Evolutionary conservation across 148 eudicot species (phyloP).

Genomic region (Polygonum aviculare): DNA sequence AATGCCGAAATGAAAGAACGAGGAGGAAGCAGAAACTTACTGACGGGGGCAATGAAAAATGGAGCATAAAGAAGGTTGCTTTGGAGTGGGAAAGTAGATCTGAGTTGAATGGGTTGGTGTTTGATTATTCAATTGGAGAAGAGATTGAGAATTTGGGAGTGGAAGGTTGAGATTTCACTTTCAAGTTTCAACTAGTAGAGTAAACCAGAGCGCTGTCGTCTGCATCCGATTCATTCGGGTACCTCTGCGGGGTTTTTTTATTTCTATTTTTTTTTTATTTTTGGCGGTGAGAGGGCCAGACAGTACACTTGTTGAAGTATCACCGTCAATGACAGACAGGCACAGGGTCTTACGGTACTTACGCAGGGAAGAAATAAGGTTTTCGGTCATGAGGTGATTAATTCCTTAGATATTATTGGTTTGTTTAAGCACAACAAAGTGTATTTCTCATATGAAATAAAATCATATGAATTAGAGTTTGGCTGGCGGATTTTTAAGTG

Average conservation of each 20-base stretch:
- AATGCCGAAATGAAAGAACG: background rate
- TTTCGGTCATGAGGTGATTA: too few species aligned
- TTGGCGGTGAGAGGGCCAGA: background rate
- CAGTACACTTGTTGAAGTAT: too few species aligned
- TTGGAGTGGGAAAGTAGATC: slow-evolving; percentile 1
- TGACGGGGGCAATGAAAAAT: background rate
- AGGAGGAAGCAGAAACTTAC: background rate
- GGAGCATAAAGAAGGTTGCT: background rate
- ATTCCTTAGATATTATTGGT: too few species aligned
- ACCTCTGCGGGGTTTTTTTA: background rate
- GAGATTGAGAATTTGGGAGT: background rate
- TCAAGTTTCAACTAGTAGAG: background rate
- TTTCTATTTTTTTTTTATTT: background rate
- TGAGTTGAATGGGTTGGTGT: background rate
- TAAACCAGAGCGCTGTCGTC: background rate
- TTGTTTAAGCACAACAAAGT: too few species aligned
- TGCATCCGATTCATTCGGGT: background rate
- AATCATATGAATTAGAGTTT: too few species aligned
- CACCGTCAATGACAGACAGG: too few species aligned
- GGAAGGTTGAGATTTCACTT: background rate
- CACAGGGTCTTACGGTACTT: too few species aligned
- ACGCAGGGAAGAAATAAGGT: too few species aligned
- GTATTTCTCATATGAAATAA: too few species aligned
- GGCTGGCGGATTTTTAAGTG: too few species aligned
- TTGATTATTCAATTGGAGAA: background rate